phyloP scores from a whole-genome alignment of 805 yeast genomes.

The Kuraishia piskuri region DNA sequence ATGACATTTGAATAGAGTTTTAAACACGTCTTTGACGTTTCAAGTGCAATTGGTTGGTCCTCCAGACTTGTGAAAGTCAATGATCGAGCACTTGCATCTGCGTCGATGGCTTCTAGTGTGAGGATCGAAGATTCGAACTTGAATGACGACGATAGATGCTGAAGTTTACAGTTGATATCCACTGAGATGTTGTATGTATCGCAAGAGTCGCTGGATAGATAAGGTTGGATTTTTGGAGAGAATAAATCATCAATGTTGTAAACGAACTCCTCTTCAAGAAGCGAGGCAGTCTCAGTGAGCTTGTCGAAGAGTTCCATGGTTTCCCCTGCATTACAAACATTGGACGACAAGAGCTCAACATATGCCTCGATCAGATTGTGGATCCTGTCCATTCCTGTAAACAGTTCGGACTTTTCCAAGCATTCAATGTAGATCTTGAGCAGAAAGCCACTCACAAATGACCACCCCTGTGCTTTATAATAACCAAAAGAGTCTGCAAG shows the following conservation, averaged over 20 bases:
- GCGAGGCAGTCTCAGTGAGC: slow-evolving; percentile 10
- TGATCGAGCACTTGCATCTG: not conserved
- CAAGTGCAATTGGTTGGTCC: not conserved
- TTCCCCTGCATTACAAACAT: slow-evolving; percentile 7
- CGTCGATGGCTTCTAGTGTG: not conserved
- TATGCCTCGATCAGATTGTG: slow-evolving; percentile 27
- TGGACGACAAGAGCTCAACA: slow-evolving; percentile 28
- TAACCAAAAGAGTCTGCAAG: slow-evolving; percentile 62
- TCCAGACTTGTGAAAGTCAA: not conserved
- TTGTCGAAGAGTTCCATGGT: slow-evolving; percentile 11
- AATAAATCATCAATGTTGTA: slow-evolving; percentile 25
- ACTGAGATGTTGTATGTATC: slow-evolving; percentile 32
- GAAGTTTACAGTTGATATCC: slow-evolving; percentile 19
- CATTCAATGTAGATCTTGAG: slow-evolving; percentile 64
- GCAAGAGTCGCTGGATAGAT: slow-evolving; percentile 22
- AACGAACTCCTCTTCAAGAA: slow-evolving; percentile 4
- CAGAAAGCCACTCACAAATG: slow-evolving; percentile 54
- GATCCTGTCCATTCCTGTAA: not conserved
- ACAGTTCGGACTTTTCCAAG: slow-evolving; percentile 29
- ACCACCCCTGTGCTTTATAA: slow-evolving; percentile 70
- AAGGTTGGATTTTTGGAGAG: slow-evolving; percentile 25
- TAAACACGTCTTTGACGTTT: slow-evolving; percentile 4
- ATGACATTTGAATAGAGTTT: slow-evolving; percentile 10
- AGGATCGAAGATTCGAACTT: not conserved
- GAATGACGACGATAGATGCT: slow-evolving; percentile 4